These are phyloP conservation scores for Apiospora aurea DNA, from an alignment of 2,329 filamentous ascomycete species.

Conservation along the genomic window DNA sequence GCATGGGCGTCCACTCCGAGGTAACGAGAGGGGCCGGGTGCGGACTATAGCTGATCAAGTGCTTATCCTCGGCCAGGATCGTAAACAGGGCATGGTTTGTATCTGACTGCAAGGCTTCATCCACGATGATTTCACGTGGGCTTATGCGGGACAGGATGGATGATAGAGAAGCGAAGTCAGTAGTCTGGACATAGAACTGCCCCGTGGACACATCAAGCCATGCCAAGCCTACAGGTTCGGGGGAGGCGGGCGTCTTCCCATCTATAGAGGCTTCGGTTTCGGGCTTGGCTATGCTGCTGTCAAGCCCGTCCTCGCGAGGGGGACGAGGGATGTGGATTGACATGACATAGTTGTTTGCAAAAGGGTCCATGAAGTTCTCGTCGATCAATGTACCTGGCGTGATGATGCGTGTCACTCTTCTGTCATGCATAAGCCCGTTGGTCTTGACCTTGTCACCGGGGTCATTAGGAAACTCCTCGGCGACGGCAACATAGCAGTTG, in stretches of 20 bases:
- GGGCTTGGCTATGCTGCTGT: slow-evolving; percentile 32
- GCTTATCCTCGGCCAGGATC: slow-evolving; percentile 76
- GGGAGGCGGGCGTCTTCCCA: slow-evolving; percentile 28
- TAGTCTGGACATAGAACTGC: slow-evolving; percentile 86
- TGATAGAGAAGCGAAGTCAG: slow-evolving; percentile 74
- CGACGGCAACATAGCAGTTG: slow-evolving; percentile 89
- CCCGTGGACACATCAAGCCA: slow-evolving; percentile 97
- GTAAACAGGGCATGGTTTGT: slow-evolving; percentile 68
- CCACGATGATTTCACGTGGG: slow-evolving; percentile 84
- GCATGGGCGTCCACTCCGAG: slow-evolving; percentile 75
- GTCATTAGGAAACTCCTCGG: slow-evolving; percentile 87
- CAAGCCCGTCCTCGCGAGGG: not conserved
- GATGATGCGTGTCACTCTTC: slow-evolving; percentile 84
- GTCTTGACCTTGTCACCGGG: slow-evolving; percentile 73
- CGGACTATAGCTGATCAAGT: slow-evolving; percentile 77
- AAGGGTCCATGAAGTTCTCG: slow-evolving; percentile 95
- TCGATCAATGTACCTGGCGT: slow-evolving; percentile 96
- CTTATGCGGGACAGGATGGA: slow-evolving; percentile 83
- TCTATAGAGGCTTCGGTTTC: slow-evolving; percentile 25
- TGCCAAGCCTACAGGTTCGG: slow-evolving; percentile 67
- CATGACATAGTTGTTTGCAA: slow-evolving; percentile 91
- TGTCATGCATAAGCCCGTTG: slow-evolving; percentile 83
- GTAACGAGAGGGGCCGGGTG: slow-evolving; percentile 55
- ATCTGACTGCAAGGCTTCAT: slow-evolving; percentile 65
- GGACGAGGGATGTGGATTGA: slow-evolving; percentile 67